Evolutionary conservation across 768 basidiomycete genomes (phyloP), one percentile per base, ranked within the genome.

Genomic region (Tephrocybe sp.): DNA sequence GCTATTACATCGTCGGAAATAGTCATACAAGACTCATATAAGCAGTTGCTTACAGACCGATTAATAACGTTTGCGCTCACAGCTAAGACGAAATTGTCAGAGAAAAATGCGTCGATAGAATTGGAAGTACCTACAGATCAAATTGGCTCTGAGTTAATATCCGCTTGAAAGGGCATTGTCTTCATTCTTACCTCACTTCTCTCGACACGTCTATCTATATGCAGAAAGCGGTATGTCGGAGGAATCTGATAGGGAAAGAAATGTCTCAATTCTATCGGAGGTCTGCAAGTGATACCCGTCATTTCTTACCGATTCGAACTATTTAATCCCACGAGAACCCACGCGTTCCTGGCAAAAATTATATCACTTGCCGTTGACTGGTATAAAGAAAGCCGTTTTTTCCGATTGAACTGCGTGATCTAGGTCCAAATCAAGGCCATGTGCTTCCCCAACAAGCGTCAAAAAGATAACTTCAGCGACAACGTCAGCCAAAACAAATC

Each of bases 371-470:
- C 31, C 35, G 33, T 55, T 51, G 50, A 35, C 48, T n/a, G 17
- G 30, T 41, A 54, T 56, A 56, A 61, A 56, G 44, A 38, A 56
- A 51, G 48, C 39, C 43, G 23, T 39, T 39, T 45, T 17, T 36
- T 6, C 36, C 38, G 39, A 41, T n/a, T n/a, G 45, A 47, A 49
- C 47, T 48, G 22, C 12, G 45, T 47, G 47, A 50, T 32, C 30
- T 36, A 13, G 23, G 22, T 48, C 46, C 32, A 48, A 46, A 48
- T 51, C 19, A n/a, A 39, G 16, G 48, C 51, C 58, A 70, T 70
- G 68, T 70, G 68, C 54, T 68, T 68, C 59, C 59, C 63, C 46
- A 65, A 55, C 58, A 68, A 65, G 54, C 59, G 60, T 23, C 67
- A 68, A 56, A 63, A 62, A 39, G 55, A 61, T 48, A 66, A 68